Base-by-base conservation (phyloP, 2,329 filamentous ascomycete species). In the Anisogramma anomala region DNA sequence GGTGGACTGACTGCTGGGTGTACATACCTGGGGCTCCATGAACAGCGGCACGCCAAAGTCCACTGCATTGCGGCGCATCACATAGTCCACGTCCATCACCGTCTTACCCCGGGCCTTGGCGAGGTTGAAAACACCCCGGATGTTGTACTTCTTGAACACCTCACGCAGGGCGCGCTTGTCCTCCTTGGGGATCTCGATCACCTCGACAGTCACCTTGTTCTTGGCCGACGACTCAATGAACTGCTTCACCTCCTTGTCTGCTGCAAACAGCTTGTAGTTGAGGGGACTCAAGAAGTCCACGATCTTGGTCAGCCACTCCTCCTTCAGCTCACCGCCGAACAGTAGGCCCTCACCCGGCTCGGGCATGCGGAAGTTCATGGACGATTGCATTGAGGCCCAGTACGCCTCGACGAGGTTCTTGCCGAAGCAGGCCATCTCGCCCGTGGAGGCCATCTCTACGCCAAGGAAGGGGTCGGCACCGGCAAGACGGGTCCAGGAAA, bases 361-460 rank as follows among this genome's bases (percentile, higher is more conserved):
- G 32, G 91, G 91, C 56, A 95, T 77, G 53, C 88, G 85, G 84
- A 96, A 96, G 77, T 96, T 98, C 89, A 96, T 98, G 55, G 85
- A 89, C 15, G 86, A 91, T 67, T 98, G 91, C 48, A 94, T 71
- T 14, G 88, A 93, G 19, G 88, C 74, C 91, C 91, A 98, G 77
- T 98, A 98, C 40, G 91, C 91, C 62, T 98, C 91, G 36, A 96
- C 74, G 9, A 98, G 76, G 57, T 95, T 74, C 69, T 91, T 94
- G 49, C 91, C 91, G 66, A 98, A 98, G 70, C 91, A 96, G 51
- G 91, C 91, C 73, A 98, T 94, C 67, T 98, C 91, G 63, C 91
- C 91, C 14, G 91, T 98, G 50, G 81, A 87, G 33, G 86, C 72
- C 91, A 98, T 98, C 67, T 98, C 91, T 43, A 98, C 91, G 45